Evolutionary conservation across 495 filamentous ascomycete genomes (phyloP), one percentile per base, ranked within the genome.

Genomic region (Aspergillus asperescens): DNA sequence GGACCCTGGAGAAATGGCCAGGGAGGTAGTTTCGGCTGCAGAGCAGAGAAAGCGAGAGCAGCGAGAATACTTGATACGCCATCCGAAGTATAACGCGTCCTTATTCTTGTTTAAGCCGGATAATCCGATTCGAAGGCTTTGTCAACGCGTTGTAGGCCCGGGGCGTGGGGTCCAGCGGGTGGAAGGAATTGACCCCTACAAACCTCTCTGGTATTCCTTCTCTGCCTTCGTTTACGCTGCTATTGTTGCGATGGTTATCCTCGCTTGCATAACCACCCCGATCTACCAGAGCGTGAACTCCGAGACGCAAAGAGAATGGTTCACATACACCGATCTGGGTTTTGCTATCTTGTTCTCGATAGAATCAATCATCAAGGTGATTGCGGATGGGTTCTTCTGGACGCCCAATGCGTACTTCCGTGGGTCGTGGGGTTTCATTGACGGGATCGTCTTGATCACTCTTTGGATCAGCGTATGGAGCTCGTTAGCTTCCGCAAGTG

Each of bases 371-470:
- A 92, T 99, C 73, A 97, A 97, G 68, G 85, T 96, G 29, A 81
- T 99, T 54, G 93, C 93, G 0, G 93, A 99, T 73, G 93, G 93
- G 16, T 88, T 95, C 61, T 91, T 96, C 68, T 97, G 86, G 82
- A 95, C 93, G 0, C 93, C 93, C 0, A 96, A 99, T 72, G 94
- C 93, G 4, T 99, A 94, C 59, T 93, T 96, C 67, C 82, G 93
- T 55, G 87, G 93, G 55, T 92, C 91, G 0, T 99, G 93, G 93
- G 93, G 93, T 22, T 85, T 95, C 50, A 96, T 99, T 51, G 93
- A 99, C 65, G 93, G 87, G 22, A 61, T 97, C 45, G 93, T 99
- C 52, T 76, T 99, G 40, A 68, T 95, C 50, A 97, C 93, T 0
- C 83, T 99, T 5, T 99, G 93, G 93, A 87, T 95, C 62, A 96